phyloP scores from a whole-genome alignment of 1,284 basidiomycete genomes.

The Cryptococcus floricola region DNA sequence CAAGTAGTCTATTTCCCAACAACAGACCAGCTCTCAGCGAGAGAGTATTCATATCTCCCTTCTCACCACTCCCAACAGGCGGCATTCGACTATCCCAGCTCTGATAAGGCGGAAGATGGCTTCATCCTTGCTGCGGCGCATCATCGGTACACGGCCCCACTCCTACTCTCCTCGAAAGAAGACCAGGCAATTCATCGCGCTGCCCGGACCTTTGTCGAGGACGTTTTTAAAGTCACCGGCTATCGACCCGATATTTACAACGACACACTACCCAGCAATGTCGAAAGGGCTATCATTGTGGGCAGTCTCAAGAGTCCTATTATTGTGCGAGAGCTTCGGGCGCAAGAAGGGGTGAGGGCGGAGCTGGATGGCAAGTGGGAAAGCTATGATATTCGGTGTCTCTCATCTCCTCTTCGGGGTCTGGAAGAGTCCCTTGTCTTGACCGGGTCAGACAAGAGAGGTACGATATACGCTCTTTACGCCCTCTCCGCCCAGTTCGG shows the following conservation, averaged over 20 bases:
- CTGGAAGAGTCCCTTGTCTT: conserved; percentile 62
- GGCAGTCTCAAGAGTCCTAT: conserved; percentile 61
- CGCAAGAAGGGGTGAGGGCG: conserved; percentile 46
- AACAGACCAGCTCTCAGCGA: not conserved
- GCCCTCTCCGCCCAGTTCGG: conserved; percentile 70
- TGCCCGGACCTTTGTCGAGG: conserved; percentile 59
- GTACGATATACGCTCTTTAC: conserved; percentile 64
- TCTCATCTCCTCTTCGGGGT: conserved; percentile 59
- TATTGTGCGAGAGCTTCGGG: conserved; percentile 29
- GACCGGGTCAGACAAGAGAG: conserved; percentile 58
- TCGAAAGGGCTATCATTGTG: conserved; percentile 57
- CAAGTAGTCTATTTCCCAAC: conserved; percentile 13
- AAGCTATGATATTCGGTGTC: conserved; percentile 56
- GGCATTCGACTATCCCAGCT: not conserved
- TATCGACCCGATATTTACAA: conserved; percentile 50
- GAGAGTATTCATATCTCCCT: not conserved
- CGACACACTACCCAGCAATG: conserved; percentile 24
- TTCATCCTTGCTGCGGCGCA: conserved; percentile 11
- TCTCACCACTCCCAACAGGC: not conserved
- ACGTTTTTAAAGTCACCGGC: conserved; percentile 61
- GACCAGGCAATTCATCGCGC: conserved; percentile 57
- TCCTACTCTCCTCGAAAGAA: conserved; percentile 27
- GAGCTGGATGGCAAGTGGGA: conserved; percentile 63
- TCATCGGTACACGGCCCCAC: conserved; percentile 12
- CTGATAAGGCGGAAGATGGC: not conserved